Evolutionary conservation across 352 stramenopile species (phyloP).

Genomic region (Globisporangium apiculatum): DNA sequence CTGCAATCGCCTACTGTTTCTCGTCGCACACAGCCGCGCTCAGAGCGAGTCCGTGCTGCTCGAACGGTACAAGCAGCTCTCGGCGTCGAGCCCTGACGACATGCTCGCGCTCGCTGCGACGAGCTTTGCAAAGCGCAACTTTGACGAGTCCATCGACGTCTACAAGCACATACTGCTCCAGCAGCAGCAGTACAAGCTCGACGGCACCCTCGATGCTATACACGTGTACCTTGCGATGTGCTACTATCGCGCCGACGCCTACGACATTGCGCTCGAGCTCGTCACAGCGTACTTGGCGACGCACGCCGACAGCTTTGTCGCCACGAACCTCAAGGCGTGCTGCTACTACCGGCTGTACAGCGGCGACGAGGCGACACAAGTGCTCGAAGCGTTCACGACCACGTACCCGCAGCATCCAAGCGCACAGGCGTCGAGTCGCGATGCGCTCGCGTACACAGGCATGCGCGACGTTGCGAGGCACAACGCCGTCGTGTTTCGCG

Average conservation of each 20-base stretch:
- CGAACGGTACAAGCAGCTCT: conserved; percentile 63
- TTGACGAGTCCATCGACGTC: conserved; percentile 54
- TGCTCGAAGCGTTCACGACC: conserved; percentile 80
- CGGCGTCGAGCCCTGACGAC: conserved; percentile 19
- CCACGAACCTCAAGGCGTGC: conserved; percentile 62
- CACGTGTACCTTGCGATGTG: conserved; percentile 73
- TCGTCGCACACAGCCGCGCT: conserved; percentile 35
- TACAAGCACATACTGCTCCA: conserved; percentile 50
- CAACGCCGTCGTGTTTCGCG: conserved; percentile 46
- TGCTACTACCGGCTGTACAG: conserved; percentile 54
- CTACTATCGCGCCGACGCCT: conserved; percentile 70
- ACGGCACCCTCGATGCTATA: conserved; percentile 22
- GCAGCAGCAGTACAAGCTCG: conserved; percentile 17
- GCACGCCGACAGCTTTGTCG: conserved; percentile 52
- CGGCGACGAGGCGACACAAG: conserved; percentile 48
- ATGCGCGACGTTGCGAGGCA: conserved; percentile 37
- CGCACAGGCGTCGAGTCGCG: not conserved
- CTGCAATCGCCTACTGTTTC: conserved; percentile 49
- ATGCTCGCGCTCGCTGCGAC: conserved; percentile 37
- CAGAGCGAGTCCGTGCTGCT: conserved; percentile 73
- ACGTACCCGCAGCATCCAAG: conserved; percentile 34
- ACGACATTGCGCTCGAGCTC: conserved; percentile 60
- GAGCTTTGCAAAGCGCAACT: conserved; percentile 47
- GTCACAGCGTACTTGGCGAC: conserved; percentile 43
- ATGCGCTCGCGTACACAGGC: conserved; percentile 1